Evolutionary conservation across 1,284 basidiomycete genomes (phyloP), one percentile per base, ranked within the genome.

Genomic region (Macrocystidia cucumis): DNA sequence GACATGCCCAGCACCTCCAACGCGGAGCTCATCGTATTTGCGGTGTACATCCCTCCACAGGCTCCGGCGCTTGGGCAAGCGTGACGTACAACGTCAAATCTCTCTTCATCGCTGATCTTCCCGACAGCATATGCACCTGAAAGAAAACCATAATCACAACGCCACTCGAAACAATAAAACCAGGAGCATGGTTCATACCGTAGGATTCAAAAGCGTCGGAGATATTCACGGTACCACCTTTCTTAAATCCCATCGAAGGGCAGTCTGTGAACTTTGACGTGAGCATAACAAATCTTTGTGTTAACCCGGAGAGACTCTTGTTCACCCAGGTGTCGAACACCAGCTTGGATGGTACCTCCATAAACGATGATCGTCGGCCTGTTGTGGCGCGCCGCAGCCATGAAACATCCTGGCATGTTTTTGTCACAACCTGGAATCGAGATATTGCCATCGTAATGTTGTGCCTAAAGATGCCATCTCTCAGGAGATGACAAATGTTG

Each of bases 401-500:
- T 91, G 41, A 92, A 66, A 45, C 82, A 85, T 14, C 88, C 91
- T 9, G 91, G 91, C 88, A 91, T 92, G 55, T 92, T 92, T 64
- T 93, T 95, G 63, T 95, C 90, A 47, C 89, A 92, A 44, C 82
- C 84, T 18, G 81, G 86, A 41, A 86, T 69, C 2, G 82, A 74
- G 41, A 91, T 87, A 49, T 88, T 88, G n/a, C 72, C 88, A 44
- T 91, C 88, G 49, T 91, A 86, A 55, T 88, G 78, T 68, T 89
- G 85, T 9, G 83, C 85, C 81, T 84, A 40, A 24, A 43, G 20
- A 38, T 19, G 22, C 29, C 20, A 43, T 14, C 8, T 29, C 13
- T 18, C n/a, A n/a, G n/a, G n/a, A n/a, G 20, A 17, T 19, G 16
- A 39, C n/a, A n/a, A n/a, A n/a, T n/a, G n/a, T n/a, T n/a, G n/a